phyloP scores from a whole-genome alignment of 257 asterid genomes.

The Solanum rostratum region DNA sequence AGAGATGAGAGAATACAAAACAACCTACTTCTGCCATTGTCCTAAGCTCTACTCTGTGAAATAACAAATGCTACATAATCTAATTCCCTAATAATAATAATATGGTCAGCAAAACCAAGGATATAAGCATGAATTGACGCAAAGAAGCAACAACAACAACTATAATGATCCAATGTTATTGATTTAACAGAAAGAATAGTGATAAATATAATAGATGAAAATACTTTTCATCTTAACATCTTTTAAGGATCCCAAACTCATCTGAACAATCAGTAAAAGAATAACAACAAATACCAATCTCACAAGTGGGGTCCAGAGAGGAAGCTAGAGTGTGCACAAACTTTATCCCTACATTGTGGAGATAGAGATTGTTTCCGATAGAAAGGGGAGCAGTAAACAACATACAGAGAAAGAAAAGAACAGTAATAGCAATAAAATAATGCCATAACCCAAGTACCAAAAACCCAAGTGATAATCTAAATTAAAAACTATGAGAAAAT shows the following conservation, averaged over 20 bases:
- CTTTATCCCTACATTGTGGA: neutral
- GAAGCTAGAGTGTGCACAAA: neutral
- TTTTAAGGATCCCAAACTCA: neutral
- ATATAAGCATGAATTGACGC: neutral
- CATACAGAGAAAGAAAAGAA: neutral
- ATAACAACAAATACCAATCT: neutral
- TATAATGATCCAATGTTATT: neutral
- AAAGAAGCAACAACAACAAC: neutral
- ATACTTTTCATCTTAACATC: neutral
- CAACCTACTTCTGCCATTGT: neutral
- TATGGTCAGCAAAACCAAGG: neutral
- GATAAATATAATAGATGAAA: neutral
- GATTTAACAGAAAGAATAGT: neutral
- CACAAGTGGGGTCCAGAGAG: neutral
- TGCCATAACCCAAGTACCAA: neutral
- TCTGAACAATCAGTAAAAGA: neutral
- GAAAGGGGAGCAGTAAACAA: neutral
- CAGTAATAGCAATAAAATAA: neutral
- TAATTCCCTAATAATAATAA: neutral
- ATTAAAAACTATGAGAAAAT: neutral
- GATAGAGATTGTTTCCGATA: neutral
- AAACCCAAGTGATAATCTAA: neutral
- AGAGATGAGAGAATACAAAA: neutral
- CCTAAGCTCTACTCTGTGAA: neutral
- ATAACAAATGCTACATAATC: neutral